These are phyloP conservation scores for Ophiostoma sp. DNA, from an alignment of 2,329 filamentous ascomycete species.

Conservation along the genomic window DNA sequence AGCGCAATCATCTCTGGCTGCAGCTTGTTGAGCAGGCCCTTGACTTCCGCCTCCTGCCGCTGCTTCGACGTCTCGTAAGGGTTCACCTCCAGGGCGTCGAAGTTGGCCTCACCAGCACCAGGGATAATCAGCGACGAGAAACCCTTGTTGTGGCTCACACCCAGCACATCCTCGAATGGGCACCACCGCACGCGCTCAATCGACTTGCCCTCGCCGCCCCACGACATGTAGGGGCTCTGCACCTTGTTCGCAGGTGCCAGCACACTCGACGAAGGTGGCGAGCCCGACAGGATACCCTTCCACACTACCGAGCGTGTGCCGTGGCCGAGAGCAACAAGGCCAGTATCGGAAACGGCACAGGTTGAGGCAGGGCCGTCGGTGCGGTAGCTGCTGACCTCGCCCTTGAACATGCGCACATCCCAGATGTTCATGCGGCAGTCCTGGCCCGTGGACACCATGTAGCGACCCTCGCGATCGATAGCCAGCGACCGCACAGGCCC, in stretches of 20 bases:
- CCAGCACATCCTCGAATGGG: slow-evolving; percentile 88
- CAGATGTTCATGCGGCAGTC: slow-evolving; percentile 28
- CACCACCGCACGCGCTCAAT: slow-evolving; percentile 86
- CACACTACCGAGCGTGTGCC: slow-evolving; percentile 85
- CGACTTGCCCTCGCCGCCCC: slow-evolving; percentile 77
- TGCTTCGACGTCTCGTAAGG: slow-evolving; percentile 92
- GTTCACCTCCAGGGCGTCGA: slow-evolving; percentile 87
- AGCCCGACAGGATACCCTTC: slow-evolving; percentile 62
- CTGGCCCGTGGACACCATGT: slow-evolving; percentile 29
- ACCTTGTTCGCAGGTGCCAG: slow-evolving; percentile 71
- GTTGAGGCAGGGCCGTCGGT: slow-evolving; percentile 76
- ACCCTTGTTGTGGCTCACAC: slow-evolving; percentile 69
- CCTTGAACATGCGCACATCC: slow-evolving; percentile 47
- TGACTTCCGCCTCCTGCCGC: slow-evolving; percentile 87
- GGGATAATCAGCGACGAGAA: slow-evolving; percentile 89
- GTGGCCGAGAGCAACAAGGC: slow-evolving; percentile 83
- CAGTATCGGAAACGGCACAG: slow-evolving; percentile 81
- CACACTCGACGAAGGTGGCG: slow-evolving; percentile 59
- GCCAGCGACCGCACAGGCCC: slow-evolving; percentile 83
- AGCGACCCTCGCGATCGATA: slow-evolving; percentile 82
- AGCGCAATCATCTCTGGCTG: slow-evolving; percentile 95
- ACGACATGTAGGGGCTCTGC: slow-evolving; percentile 84
- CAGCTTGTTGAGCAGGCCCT: slow-evolving; percentile 84
- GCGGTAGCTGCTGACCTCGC: slow-evolving; percentile 80
- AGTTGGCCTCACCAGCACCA: slow-evolving; percentile 95